Base-by-base conservation (phyloP, 768 basidiomycete species). In the Amanita pseudoporphyria region DNA sequence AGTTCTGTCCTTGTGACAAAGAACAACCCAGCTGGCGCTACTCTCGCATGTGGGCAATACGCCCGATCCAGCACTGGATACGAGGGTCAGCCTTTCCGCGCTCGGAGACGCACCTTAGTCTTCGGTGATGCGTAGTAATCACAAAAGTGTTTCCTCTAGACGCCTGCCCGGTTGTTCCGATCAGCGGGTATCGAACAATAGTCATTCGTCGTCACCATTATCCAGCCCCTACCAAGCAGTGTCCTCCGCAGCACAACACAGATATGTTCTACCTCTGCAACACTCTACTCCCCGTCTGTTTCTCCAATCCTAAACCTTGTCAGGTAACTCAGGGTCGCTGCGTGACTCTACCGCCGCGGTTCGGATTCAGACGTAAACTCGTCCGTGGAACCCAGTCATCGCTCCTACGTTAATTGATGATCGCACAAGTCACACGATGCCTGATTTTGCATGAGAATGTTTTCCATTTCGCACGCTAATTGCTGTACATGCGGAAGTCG, bases 101-200 rank as follows among this genome's bases (percentile, higher is more conserved):
- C 38, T 14, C 26, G 22, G 32, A 35, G 33, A 38, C 24, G 22
- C 44, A 45, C 30, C 46, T 47, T 14, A 26, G 26, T 49, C 48
- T 18, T 18, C 31, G 24, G 18, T 19, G 5, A 22, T 40, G 22
- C 14, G 24, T 24, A 24, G 9, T 49, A 28, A 39, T 42, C 22
- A 32, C 31, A 9, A 33, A n/a, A 13, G 33, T 6, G 6, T 38
- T 47, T 22, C 38, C 21, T 43, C 59, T 57, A 62, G 52, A 56
- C 56, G 51, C 53, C 48, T 59, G 58, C 60, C 64, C 66, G 66
- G 49, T 60, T 67, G 59, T 63, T 67, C 69, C 69, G 67, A 69
- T 65, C 64, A 63, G 49, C 53, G 40, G 55, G 53, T 57, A 55
- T 57, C 55, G n/a, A n/a, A 58, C 57, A 59, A 54, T 49, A 49